Percentiles rank a stretch among this genome's conserved stretches.
Conservation (phyloP, 805 yeast species). For the Metschnikowia rubicola region DNA sequence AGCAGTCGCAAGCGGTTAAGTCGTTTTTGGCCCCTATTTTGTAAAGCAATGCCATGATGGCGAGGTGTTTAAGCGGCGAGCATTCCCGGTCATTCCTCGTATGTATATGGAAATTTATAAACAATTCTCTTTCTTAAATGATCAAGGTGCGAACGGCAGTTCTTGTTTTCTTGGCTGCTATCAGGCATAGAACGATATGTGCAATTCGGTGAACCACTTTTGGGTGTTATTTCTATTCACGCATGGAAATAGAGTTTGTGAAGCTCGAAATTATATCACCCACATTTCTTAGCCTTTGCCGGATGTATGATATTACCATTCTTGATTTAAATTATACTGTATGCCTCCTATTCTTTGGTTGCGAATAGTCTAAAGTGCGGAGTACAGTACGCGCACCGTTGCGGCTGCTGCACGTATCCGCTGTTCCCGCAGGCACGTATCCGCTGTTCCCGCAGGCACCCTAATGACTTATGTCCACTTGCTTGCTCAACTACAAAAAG, state of each 20-base stretch:
- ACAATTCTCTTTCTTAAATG: too few relatives aligned
- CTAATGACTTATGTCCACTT: background rate
- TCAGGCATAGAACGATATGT: too few relatives aligned
- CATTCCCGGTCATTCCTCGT: too few relatives aligned
- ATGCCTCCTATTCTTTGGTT: background rate
- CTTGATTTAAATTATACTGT: background rate
- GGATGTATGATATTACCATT: background rate
- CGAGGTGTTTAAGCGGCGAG: too few relatives aligned
- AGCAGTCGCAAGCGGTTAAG: slow-evolving; percentile 15
- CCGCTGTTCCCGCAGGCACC: background rate
- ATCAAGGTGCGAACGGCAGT: too few relatives aligned
- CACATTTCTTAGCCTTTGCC: too few relatives aligned
- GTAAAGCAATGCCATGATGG: background rate
- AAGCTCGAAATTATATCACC: too few relatives aligned
- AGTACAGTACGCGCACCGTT: slow-evolving; percentile 1
- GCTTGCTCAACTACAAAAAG: background rate
- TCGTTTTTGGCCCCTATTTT: slow-evolving; percentile 16
- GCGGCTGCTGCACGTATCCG: background rate
- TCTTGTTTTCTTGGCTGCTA: too few relatives aligned
- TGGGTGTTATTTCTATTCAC: too few relatives aligned
- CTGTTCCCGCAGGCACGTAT: background rate
- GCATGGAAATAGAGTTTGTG: too few relatives aligned
- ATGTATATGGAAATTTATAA: too few relatives aligned
- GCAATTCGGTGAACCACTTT: too few relatives aligned
- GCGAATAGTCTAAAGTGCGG: slow-evolving; percentile 1